A percentile compares a stretch with the other conserved stretches of the same genome.
Conservation (phyloP, 768 basidiomycete species). For the Rubroboletus satanas region DNA sequence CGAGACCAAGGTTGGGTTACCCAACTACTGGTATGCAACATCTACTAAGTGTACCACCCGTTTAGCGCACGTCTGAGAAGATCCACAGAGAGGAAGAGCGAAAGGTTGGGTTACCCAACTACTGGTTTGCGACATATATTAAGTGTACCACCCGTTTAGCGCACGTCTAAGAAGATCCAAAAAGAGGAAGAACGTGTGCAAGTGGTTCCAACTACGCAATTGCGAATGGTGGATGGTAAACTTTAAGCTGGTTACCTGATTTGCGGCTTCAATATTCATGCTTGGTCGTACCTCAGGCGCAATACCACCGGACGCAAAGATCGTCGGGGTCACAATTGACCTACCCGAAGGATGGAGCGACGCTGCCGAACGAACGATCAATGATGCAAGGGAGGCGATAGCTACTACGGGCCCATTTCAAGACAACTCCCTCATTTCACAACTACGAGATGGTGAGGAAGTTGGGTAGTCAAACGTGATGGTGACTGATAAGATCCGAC, state of each 20-base stretch:
- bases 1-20: background rate
- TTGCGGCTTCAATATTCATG: background rate
- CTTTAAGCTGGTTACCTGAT: background rate
- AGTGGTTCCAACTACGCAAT: constrained; percentile 1
- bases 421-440: background rate
- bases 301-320: background rate
- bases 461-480: background rate
- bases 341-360: background rate
- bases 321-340: background rate
- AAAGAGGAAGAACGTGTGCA: background rate
- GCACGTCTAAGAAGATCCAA: constrained; percentile 9
- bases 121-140: background rate
- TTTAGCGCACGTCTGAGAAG: constrained; percentile 6
- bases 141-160: background rate
- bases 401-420: background rate
- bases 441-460: constrained; percentile 1
- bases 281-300: background rate
- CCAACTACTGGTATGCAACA: background rate
- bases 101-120: background rate
- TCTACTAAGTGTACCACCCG: background rate
- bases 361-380: background rate
- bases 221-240: background rate
- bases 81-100: background rate
- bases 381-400: background rate
- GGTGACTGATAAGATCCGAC: background rate